These are phyloP conservation scores for Thymus mandschuricus DNA, from an alignment of 257 asterid genomes.

Conservation along the genomic window DNA sequence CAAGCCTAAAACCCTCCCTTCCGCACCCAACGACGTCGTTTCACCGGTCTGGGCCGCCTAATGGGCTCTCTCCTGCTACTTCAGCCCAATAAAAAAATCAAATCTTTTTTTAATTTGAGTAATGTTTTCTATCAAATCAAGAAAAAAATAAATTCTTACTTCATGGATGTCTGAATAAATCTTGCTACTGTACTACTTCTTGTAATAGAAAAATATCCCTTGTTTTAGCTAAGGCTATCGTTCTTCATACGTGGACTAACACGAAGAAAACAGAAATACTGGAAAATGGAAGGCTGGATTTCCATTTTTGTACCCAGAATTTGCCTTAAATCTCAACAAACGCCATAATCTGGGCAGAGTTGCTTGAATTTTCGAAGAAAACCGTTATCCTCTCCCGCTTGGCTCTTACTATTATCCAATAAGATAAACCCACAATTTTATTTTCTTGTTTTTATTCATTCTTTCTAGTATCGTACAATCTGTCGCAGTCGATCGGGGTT, in stretches of 20 bases:
- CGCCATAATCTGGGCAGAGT: conserved; percentile 11
- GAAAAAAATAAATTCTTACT: too few relatives aligned
- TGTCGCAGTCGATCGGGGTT: conserved; percentile 25
- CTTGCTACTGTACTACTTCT: too few relatives aligned
- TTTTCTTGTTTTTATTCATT: conserved; percentile 7
- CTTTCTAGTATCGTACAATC: conserved; percentile 13
- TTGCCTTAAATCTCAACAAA: conserved; percentile 28
- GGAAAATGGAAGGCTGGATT: conserved; percentile 14
- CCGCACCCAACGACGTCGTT: conserved; percentile 26
- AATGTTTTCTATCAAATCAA: too few relatives aligned
- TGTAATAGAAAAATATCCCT: too few relatives aligned
- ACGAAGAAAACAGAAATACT: not conserved
- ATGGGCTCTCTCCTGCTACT: conserved; percentile 2
- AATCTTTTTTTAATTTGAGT: too few relatives aligned
- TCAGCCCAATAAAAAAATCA: not conserved
- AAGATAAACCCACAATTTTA: conserved; percentile 36
- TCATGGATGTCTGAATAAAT: not conserved
- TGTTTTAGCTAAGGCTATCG: not conserved
- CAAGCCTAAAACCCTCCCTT: conserved; percentile 28
- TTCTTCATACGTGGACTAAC: not conserved
- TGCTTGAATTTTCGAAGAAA: not conserved
- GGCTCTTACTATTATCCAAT: conserved; percentile 39
- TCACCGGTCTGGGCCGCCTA: not conserved
- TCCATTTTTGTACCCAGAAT: conserved; percentile 2
- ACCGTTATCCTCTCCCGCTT: conserved; percentile 59